A percentile compares a stretch with the other conserved stretches of the same genome.
phyloP scores from a whole-genome alignment of 768 basidiomycete genomes.

The Russula lepida region DNA sequence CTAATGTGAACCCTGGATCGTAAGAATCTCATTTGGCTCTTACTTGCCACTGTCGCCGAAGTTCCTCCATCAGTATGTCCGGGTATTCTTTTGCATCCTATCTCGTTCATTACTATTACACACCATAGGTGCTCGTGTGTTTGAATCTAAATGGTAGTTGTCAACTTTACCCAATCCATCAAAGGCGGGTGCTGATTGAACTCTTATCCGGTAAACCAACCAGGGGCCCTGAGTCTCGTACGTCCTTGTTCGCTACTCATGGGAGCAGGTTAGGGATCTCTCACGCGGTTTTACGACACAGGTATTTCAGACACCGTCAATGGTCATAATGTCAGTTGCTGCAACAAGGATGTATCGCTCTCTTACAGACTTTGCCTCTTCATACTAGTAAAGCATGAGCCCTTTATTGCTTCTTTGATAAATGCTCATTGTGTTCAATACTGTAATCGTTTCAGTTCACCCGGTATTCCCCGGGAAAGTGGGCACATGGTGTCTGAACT shows the following conservation, averaged over 20 bases:
- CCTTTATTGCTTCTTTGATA: background rate
- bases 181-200: background rate
- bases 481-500: background rate
- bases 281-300: background rate
- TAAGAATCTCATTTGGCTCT: constrained; percentile 6
- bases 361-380: background rate
- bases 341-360: background rate
- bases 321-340: background rate
- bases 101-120: background rate
- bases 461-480: too few species aligned
- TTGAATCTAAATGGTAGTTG: constrained; percentile 1
- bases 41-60: background rate
- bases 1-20: background rate
- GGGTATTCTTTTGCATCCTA: background rate
- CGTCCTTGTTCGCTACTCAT: background rate
- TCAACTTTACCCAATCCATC: background rate
- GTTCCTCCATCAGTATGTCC: background rate
- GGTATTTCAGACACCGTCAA: background rate
- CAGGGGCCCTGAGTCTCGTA: background rate
- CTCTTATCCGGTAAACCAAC: background rate
- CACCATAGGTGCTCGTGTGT: background rate
- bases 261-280: background rate
- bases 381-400: background rate
- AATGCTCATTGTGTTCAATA: background rate
- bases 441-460: background rate